These are phyloP conservation scores for Penicillium hordei DNA, from an alignment of 2,329 filamentous ascomycete genomes.

Conservation along the genomic window DNA sequence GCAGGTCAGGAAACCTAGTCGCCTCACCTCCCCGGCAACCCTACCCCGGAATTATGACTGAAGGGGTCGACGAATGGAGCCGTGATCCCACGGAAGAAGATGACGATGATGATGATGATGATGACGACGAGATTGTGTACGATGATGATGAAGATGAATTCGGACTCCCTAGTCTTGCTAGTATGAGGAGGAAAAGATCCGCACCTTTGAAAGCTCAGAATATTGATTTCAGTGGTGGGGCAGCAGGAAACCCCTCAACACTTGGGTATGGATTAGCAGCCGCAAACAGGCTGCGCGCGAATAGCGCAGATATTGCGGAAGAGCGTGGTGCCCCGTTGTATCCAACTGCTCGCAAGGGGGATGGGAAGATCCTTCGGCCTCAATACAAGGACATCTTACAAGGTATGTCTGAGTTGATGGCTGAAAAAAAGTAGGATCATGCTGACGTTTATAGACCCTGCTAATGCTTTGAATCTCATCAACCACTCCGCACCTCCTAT, in stretches of 20 bases:
- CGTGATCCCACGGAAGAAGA: slow-evolving; percentile 53
- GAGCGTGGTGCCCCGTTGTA: slow-evolving; percentile 81
- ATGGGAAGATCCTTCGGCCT: slow-evolving; percentile 92
- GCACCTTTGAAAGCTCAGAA: slow-evolving; percentile 35
- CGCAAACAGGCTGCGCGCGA: slow-evolving; percentile 65
- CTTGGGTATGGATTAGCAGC: slow-evolving; percentile 37
- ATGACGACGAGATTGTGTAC: slow-evolving; percentile 71
- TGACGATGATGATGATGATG: slow-evolving; percentile 60
- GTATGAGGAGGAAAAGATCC: slow-evolving; percentile 73
- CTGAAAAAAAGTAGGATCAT: background rate
- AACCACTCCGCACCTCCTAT: slow-evolving; percentile 74
- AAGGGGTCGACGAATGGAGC: slow-evolving; percentile 80
- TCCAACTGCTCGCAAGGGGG: slow-evolving; percentile 81
- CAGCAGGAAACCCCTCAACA: slow-evolving; percentile 24
- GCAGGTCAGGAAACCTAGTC: slow-evolving; percentile 42
- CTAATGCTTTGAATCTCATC: slow-evolving; percentile 92
- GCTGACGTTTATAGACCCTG: slow-evolving; percentile 58
- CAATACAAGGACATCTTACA: slow-evolving; percentile 96
- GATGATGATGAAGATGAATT: slow-evolving; percentile 95
- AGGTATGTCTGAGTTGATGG: slow-evolving; percentile 46
- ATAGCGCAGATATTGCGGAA: slow-evolving; percentile 92
- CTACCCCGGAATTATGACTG: slow-evolving; percentile 79
- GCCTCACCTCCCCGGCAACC: slow-evolving; percentile 62
- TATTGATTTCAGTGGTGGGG: slow-evolving; percentile 45
- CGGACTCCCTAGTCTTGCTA: slow-evolving; percentile 86